A percentile compares a stretch with the other conserved stretches of the same genome.
Conservation (phyloP, 2,329 filamentous ascomycete species). For the Alternaria angustiovoidea region DNA sequence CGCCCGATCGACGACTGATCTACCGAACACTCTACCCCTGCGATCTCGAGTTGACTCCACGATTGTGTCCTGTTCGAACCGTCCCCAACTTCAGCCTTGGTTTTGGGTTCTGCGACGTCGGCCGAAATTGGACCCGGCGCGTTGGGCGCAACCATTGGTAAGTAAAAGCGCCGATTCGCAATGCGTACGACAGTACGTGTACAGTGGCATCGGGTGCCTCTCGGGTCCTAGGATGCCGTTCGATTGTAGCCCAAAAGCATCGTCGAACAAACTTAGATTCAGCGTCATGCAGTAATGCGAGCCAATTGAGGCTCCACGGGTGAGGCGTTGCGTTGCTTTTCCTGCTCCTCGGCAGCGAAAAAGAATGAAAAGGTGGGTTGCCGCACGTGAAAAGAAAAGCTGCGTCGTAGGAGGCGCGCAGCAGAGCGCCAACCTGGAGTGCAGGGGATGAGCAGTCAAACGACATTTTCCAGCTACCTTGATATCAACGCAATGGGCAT, state of each 20-base stretch:
- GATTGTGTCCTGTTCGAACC: neutral
- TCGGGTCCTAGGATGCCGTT: neutral
- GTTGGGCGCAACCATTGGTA: neutral
- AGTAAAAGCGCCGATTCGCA: neutral
- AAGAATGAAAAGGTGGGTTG: neutral
- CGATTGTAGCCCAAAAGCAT: neutral
- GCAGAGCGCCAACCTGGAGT: neutral
- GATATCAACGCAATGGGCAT: neutral
- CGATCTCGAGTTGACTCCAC: neutral
- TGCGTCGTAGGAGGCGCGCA: neutral
- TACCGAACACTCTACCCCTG: neutral
- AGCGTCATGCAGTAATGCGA: neutral
- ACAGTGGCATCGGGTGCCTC: neutral
- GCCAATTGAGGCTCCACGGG: neutral
- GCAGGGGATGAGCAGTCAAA: neutral
- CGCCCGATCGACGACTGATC: neutral
- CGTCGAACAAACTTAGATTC: neutral
- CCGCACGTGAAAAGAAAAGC: neutral
- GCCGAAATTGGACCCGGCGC: neutral
- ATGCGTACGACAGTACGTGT: neutral
- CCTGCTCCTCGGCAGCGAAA: neutral
- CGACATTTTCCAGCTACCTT: neutral
- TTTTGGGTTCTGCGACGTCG: neutral
- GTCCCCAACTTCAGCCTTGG: neutral
- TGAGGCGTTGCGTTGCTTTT: neutral